Evolutionary conservation across 805 yeast species (phyloP).

Genomic region (Lachancea waltii): DNA sequence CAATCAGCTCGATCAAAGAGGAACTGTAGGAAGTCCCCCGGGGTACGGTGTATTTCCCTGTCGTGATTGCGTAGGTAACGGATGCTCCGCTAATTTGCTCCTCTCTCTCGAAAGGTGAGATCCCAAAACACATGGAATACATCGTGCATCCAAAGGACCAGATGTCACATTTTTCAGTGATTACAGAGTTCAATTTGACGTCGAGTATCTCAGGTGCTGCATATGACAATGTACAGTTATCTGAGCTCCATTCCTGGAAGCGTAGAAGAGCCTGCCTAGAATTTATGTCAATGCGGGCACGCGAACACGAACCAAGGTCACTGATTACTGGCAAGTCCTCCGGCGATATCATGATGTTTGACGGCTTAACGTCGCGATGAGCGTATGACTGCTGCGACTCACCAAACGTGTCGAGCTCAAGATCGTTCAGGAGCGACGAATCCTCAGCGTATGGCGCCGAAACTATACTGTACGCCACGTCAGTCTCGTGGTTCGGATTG

Average conservation of each 20-base stretch:
- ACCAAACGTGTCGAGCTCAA: slow-evolving; percentile 15
- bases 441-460: slow-evolving; percentile 25
- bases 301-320: slow-evolving; percentile 76
- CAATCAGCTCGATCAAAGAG: slow-evolving; percentile 50
- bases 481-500: slow-evolving; percentile 13
- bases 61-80: slow-evolving; percentile 64
- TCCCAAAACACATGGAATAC: slow-evolving; percentile 69
- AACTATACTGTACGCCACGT: slow-evolving; percentile 10
- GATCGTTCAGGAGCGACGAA: slow-evolving; percentile 18
- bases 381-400: slow-evolving; percentile 42
- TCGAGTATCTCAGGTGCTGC: slow-evolving; percentile 88
- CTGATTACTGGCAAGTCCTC: slow-evolving; percentile 73
- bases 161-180: slow-evolving; percentile 64
- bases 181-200: slow-evolving; percentile 54
- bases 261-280: slow-evolving; percentile 66
- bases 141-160: slow-evolving; percentile 90
- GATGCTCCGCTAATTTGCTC: slow-evolving; percentile 80
- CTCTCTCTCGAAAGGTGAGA: slow-evolving; percentile 82
- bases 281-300: slow-evolving; percentile 48
- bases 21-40: slow-evolving; percentile 39
- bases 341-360: slow-evolving; percentile 72
- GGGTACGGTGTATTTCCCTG: slow-evolving; percentile 49
- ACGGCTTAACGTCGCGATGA: slow-evolving; percentile 85
- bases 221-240: slow-evolving; percentile 79
- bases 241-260: slow-evolving; percentile 65